Conservation (phyloP, 73 alveolate genomes). For the Stentor roeselii region DNA sequence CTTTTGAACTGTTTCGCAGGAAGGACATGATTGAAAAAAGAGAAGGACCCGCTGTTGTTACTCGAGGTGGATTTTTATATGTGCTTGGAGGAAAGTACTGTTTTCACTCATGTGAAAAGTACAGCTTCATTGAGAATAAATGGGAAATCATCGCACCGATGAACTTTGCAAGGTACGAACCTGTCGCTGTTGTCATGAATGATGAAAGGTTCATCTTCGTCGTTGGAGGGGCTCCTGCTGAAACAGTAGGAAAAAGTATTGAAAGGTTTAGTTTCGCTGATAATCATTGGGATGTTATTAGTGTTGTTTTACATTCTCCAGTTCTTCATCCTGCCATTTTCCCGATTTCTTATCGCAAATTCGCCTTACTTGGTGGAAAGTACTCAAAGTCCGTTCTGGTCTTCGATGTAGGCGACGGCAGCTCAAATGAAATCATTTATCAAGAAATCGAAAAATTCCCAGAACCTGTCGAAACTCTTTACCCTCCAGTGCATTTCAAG, state of each 20-base stretch:
- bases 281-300: neutral
- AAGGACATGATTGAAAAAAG: neutral
- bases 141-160: neutral
- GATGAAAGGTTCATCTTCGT: neutral
- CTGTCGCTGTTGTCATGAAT: neutral
- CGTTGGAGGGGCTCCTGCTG: neutral
- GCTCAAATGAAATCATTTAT: neutral
- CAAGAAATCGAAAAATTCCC: no score
- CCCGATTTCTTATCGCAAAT: neutral
- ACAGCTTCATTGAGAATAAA: neutral
- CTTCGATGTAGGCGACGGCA: neutral
- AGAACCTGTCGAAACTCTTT: neutral
- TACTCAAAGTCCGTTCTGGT: neutral
- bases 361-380: conserved; percentile 12
- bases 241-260: conserved; percentile 8
- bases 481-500: neutral
- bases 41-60: neutral
- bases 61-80: neutral
- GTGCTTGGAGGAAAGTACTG: neutral
- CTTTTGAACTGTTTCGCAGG: neutral
- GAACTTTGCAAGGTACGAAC: neutral
- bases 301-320: neutral
- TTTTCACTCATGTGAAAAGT: neutral
- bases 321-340: neutral
- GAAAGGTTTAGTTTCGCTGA: neutral